Conservation (phyloP, 495 filamentous ascomycete species). For the Xylaria sp. region DNA sequence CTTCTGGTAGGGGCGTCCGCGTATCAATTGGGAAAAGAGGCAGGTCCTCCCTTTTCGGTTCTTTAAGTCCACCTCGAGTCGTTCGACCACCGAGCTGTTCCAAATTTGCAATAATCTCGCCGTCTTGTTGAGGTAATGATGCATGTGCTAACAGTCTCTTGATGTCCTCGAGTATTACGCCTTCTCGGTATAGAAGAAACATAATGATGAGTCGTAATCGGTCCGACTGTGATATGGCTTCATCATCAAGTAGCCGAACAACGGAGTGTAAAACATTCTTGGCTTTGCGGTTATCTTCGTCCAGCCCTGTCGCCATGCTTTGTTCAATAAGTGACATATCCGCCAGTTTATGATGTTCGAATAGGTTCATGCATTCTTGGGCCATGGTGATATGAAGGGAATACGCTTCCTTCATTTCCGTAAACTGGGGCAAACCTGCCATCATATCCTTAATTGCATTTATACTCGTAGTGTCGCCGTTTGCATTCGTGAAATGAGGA, state of each 20-base stretch:
- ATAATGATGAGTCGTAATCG: conserved; percentile 83
- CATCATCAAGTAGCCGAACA: conserved; percentile 85
- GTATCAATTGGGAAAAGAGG: conserved; percentile 72
- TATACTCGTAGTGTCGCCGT: conserved; percentile 72
- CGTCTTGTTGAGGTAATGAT: conserved; percentile 74
- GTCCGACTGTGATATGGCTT: conserved; percentile 69
- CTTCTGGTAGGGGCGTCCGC: conserved; percentile 58
- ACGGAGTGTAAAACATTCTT: conserved; percentile 87
- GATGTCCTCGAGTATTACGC: conserved; percentile 86
- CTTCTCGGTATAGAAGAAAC: conserved; percentile 87
- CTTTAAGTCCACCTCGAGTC: conserved; percentile 74
- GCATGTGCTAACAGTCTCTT: conserved; percentile 85
- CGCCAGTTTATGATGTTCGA: conserved; percentile 80
- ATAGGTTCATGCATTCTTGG: conserved; percentile 94
- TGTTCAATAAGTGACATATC: conserved; percentile 88
- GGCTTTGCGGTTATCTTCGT: conserved; percentile 90
- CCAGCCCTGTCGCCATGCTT: conserved; percentile 86
- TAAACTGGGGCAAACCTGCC: conserved; percentile 91
- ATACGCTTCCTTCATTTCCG: conserved; percentile 93
- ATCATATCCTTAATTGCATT: conserved; percentile 98
- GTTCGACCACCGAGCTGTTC: conserved; percentile 81
- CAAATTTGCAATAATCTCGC: conserved; percentile 75
- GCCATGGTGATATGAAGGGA: conserved; percentile 96
- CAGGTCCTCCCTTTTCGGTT: conserved; percentile 66
- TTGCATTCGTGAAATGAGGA: conserved; percentile 85